phyloP scores from a whole-genome alignment of 257 asterid genomes.

The Plantago elongata region DNA sequence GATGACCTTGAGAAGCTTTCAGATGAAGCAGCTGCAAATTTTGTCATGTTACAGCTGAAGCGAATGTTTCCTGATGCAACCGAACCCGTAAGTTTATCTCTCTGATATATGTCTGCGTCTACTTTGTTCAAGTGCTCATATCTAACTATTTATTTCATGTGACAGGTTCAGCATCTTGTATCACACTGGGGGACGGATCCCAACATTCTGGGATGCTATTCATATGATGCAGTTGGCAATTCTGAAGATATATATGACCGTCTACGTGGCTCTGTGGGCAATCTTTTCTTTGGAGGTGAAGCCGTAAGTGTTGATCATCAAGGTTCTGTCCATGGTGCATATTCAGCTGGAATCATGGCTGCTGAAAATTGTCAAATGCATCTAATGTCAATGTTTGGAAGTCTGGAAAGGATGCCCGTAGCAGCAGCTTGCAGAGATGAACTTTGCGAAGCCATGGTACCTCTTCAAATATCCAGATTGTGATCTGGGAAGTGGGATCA shows the following conservation, averaged over 20 bases:
- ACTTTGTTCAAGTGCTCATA: too few relatives aligned
- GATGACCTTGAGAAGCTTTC: slow-evolving; percentile 87
- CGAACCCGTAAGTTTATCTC: slow-evolving; percentile 61
- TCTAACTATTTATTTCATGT: background rate
- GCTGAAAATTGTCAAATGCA: slow-evolving; percentile 72
- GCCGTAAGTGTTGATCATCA: slow-evolving; percentile 94
- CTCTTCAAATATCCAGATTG: slow-evolving; percentile 91
- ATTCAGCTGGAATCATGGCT: slow-evolving; percentile 87
- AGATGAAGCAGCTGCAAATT: slow-evolving; percentile 63
- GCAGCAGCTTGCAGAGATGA: slow-evolving; percentile 62
- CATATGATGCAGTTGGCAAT: slow-evolving; percentile 89
- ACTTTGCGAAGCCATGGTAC: slow-evolving; percentile 48
- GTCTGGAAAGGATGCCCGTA: slow-evolving; percentile 52
- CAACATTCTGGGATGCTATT: slow-evolving; percentile 80
- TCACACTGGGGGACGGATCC: slow-evolving; percentile 93
- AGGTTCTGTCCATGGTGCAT: slow-evolving; percentile 99
- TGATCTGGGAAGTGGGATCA: background rate
- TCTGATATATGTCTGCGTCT: background rate
- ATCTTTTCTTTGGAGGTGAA: slow-evolving; percentile 94
- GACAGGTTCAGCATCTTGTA: slow-evolving; percentile 74
- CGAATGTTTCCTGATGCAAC: slow-evolving; percentile 82
- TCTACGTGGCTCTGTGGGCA: slow-evolving; percentile 77
- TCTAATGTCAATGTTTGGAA: slow-evolving; percentile 53
- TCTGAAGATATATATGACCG: slow-evolving; percentile 79
- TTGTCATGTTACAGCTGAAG: slow-evolving; percentile 79